Evolutionary conservation across 306 rosid species (phyloP), one percentile per base, ranked within the genome.

Genomic region (Coriaria nepalensis): DNA sequence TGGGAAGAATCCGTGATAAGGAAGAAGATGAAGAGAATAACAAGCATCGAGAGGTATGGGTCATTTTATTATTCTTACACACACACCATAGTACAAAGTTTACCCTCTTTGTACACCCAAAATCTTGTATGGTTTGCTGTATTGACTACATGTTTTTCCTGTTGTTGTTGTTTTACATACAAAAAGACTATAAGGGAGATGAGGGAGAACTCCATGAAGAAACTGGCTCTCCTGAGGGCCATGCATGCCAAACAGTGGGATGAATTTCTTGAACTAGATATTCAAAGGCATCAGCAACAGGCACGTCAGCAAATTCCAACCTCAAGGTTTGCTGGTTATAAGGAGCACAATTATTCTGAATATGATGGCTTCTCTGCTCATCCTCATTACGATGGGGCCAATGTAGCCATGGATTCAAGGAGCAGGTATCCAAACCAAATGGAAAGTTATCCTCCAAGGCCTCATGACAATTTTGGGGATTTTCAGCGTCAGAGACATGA

Each of bases 21-120:
- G 98, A 85, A 73, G 98, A 82, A 75, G 96, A 85, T 73, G 95
- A 85, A 63, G 98, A 92, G 69, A 85, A 79, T 63, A 71, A 71
- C 59, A 82, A 66, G 78, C 94, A 92, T 69, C 92, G 96, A 37
- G 96, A 85, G 98, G 98, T 92, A 78, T 63, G 73, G 40, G 48
- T 41, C 51, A 43, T 54, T 13, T 40, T 40, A 44, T 37, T 32
- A 14, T 29, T 51, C 53, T 14, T 45, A 44, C 56, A 32, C 13
- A 49, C 20, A 15, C 2, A 20, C 41, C 8, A 9, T 61, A 46
- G 49, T 47, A 45, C 7, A 6, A 8, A 42, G 49, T 44, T 43
- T 49, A 14, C 44, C 15, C 29, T 41, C 40, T 10, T 54, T 13
- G 32, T 14, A 39, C 13, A 50, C 37, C 50, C 37, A 5, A 55